Conservation (phyloP, 495 filamentous ascomycete genomes). For the Pyronema omphalodes region DNA sequence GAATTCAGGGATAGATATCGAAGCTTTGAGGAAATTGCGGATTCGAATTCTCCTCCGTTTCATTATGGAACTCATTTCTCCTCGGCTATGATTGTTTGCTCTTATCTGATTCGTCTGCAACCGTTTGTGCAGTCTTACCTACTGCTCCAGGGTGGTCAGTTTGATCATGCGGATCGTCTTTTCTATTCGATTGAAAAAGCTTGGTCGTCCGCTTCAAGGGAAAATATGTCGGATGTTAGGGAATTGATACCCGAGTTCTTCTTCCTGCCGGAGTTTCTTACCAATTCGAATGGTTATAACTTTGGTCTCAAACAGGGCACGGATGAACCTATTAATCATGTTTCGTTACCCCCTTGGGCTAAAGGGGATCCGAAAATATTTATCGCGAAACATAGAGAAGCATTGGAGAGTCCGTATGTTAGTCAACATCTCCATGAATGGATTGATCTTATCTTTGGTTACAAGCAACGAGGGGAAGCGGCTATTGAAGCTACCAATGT, state of each 20-base stretch:
- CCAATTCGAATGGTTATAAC: conserved; percentile 82
- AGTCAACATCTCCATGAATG: conserved; percentile 78
- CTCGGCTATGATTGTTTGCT: conserved; percentile 95
- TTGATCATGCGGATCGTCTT: conserved; percentile 86
- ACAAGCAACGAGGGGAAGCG: conserved; percentile 84
- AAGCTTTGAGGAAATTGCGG: conserved; percentile 80
- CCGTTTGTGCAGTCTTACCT: conserved; percentile 93
- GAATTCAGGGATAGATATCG: conserved; percentile 71
- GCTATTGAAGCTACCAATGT: conserved; percentile 84
- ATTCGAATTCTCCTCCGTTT: conserved; percentile 57
- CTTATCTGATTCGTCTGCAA: conserved; percentile 84
- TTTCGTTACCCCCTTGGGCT: conserved; percentile 82
- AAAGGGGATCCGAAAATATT: conserved; percentile 94
- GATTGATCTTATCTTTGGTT: conserved; percentile 93
- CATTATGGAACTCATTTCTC: conserved; percentile 98
- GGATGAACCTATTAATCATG: conserved; percentile 60
- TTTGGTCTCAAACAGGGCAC: conserved; percentile 72
- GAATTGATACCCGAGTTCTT: conserved; percentile 95
- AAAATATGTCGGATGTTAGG: conserved; percentile 83
- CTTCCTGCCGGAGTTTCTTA: conserved; percentile 81
- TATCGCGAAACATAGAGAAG: conserved; percentile 82
- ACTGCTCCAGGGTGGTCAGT: conserved; percentile 89
- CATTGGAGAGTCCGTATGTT: conserved; percentile 84
- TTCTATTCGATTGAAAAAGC: conserved; percentile 87
- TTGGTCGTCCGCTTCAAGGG: conserved; percentile 74